Conservation (phyloP, 129 eudicot species). For the Heracleum sosnowskyi region DNA sequence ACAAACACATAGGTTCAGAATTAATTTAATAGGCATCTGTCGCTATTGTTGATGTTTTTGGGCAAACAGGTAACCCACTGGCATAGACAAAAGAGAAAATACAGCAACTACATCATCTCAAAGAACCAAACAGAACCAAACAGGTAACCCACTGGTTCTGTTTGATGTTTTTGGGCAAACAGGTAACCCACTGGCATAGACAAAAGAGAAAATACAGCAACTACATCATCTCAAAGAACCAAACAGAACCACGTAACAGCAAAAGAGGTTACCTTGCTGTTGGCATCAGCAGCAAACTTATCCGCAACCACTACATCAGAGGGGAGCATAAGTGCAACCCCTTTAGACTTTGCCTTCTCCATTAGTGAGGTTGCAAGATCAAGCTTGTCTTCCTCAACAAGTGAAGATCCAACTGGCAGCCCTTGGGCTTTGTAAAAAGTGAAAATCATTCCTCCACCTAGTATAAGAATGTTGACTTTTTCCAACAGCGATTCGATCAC, state of each 20-base stretch:
- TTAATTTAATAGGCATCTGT: background rate
- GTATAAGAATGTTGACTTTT: conserved; percentile 61
- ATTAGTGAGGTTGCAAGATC: conserved; percentile 79
- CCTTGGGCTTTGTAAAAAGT: conserved; percentile 96
- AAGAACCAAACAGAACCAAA: background rate
- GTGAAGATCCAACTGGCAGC: conserved; percentile 72
- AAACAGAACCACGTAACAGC: background rate
- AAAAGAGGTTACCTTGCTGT: conserved; percentile 57
- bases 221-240: background rate
- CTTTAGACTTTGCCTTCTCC: conserved; percentile 86
- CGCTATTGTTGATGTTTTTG: background rate
- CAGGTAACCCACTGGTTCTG: too few relatives aligned
- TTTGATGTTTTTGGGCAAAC: background rate
- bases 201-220: background rate
- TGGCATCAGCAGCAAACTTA: conserved; percentile 91
- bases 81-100: background rate
- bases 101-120: background rate
- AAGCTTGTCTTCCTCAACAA: conserved; percentile 93
- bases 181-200: background rate
- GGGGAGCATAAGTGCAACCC: conserved; percentile 76
- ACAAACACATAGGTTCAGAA: background rate
- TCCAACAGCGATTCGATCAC: conserved; percentile 72
- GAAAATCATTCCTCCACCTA: conserved; percentile 93
- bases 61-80: background rate
- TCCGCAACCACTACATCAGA: conserved; percentile 86